Evolutionary conservation across 148 eudicot genomes (phyloP).

Genomic region (Linanthus parryae): DNA sequence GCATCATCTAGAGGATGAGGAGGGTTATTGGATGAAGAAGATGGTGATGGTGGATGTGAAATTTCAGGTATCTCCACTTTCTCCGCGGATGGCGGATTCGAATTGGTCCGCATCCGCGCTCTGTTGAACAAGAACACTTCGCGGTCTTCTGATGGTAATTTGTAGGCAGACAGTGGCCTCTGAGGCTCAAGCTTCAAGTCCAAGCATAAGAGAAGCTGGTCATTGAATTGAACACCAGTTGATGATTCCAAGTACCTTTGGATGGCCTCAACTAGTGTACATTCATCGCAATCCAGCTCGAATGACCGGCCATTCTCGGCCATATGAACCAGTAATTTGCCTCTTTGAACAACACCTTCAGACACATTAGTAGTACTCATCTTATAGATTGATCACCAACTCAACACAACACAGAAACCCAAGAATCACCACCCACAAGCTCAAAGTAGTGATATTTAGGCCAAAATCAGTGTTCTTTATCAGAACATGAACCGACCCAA

Average conservation of each 20-base stretch:
- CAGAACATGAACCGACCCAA: no score
- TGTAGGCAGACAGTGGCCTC: conserved; percentile 53
- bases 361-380: conserved; percentile 37
- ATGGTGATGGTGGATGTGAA: conserved; percentile 42
- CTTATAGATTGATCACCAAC: no score
- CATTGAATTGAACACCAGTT: conserved; percentile 51
- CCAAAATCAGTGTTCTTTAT: no score
- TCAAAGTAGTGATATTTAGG: no score
- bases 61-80: conserved; percentile 37
- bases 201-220: conserved; percentile 75
- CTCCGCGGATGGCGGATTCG: conserved; percentile 58
- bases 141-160: conserved; percentile 62
- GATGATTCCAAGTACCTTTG: conserved; percentile 49
- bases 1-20: conserved; percentile 83
- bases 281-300: conserved; percentile 61
- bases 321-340: conserved; percentile 66
- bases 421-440: no score
- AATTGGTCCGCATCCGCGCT: conserved; percentile 66
- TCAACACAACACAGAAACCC: no score
- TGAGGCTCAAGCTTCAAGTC: conserved; percentile 68
- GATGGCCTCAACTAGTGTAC: conserved; percentile 57
- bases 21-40: conserved; percentile 34
- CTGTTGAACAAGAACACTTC: conserved; percentile 75
- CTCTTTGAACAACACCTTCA: conserved; percentile 29
- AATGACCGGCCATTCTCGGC: conserved; percentile 86